Percentiles rank a stretch among this genome's conserved stretches.
phyloP scores from a whole-genome alignment of 306 rosid genomes.

The Corylus avellana region DNA sequence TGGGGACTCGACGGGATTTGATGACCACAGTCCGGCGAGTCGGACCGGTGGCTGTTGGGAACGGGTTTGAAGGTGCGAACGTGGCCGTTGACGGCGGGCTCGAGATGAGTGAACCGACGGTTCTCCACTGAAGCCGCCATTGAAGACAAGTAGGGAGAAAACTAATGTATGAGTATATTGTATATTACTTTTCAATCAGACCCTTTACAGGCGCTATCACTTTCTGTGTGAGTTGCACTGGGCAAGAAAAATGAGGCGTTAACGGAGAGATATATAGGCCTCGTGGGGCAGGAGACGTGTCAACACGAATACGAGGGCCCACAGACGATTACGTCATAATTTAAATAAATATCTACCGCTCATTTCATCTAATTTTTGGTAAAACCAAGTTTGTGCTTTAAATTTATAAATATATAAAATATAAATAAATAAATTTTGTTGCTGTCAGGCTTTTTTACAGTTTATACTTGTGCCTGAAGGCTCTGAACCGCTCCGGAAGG shows the following conservation, averaged over 20 bases:
- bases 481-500: no score
- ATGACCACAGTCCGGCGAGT: slow-evolving; percentile 31
- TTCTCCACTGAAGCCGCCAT: slow-evolving; percentile 75
- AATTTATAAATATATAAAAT: no score
- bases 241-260: neutral
- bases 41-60: slow-evolving; percentile 21
- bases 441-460: no score
- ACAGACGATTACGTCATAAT: neutral
- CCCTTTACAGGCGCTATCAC: neutral
- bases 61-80: slow-evolving; percentile 39
- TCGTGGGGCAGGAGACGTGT: neutral
- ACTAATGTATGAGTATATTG: neutral
- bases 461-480: no score
- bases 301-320: neutral
- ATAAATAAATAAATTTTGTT: no score
- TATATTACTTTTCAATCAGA: neutral
- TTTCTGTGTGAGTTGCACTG: neutral
- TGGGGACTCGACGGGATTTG: slow-evolving; percentile 17
- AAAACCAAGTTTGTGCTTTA: no score
- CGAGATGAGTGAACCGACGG: slow-evolving; percentile 41
- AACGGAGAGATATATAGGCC: neutral
- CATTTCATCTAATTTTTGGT: no score
- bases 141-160: neutral
- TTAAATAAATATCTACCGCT: neutral
- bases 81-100: slow-evolving; percentile 40